Conservation (phyloP, 1,284 basidiomycete species). For the Stygiomarasmius scandens region DNA sequence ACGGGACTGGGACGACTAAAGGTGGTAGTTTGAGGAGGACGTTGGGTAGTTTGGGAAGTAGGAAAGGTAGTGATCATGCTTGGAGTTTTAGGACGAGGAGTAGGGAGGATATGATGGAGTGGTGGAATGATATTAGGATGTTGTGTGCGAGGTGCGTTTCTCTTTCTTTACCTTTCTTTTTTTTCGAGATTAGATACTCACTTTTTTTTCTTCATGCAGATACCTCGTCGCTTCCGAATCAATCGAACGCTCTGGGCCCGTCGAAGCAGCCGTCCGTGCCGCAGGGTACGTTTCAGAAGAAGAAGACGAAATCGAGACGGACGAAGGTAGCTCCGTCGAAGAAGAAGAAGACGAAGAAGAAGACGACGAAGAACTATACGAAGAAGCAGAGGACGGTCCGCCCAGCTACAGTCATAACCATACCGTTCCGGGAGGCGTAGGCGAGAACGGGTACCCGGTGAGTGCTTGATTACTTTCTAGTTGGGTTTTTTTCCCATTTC, state of each 20-base stretch:
- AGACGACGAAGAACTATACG: conserved; percentile 51
- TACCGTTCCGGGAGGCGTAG: conserved; percentile 45
- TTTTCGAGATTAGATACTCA: too few relatives aligned
- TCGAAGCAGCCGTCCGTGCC: conserved; percentile 89
- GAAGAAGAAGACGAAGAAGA: conserved; percentile 53
- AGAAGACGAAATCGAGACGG: conserved; percentile 68
- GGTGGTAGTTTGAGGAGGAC: conserved; percentile 51
- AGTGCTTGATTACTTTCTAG: conserved; percentile 29
- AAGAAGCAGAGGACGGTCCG: conserved; percentile 41
- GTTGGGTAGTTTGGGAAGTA: conserved; percentile 32
- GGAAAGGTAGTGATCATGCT: conserved; percentile 56
- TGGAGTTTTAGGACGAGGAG: conserved; percentile 92
- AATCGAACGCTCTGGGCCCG: conserved; percentile 91
- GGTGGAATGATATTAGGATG: conserved; percentile 99
- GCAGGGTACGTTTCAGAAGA: conserved; percentile 86
- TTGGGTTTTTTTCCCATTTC: conserved; percentile 8
- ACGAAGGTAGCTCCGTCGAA: conserved; percentile 73
- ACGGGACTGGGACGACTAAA: conserved; percentile 71
- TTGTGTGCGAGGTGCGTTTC: conserved; percentile 64
- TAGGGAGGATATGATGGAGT: conserved; percentile 99
- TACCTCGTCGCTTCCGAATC: conserved; percentile 95
- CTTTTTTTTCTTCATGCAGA: conserved; percentile 40
- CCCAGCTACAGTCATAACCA: conserved; percentile 47
- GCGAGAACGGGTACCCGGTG: conserved; percentile 75
- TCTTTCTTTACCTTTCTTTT: neutral